Evolutionary conservation across 495 filamentous ascomycete genomes (phyloP).

Genomic region (Podospora bellae-mahoneyi): DNA sequence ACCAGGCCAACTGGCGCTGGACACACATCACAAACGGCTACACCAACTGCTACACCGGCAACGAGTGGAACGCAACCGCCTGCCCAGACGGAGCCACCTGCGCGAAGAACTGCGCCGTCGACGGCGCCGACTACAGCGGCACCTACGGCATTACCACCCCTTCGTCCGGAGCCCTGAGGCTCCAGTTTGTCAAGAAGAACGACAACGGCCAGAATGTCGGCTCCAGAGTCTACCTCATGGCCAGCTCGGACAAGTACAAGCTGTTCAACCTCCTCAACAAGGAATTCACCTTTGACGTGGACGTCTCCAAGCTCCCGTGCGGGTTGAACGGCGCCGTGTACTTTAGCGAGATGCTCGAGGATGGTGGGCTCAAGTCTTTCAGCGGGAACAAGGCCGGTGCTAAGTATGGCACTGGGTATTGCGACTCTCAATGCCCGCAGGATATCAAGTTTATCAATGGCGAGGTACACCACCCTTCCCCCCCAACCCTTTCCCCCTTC

Average conservation of each 20-base stretch:
- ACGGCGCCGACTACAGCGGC: constrained; percentile 58
- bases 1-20: constrained; percentile 64
- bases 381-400: constrained; percentile 62
- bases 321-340: constrained; percentile 71
- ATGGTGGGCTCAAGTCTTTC: constrained; percentile 54
- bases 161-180: constrained; percentile 48
- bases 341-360: constrained; percentile 61
- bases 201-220: constrained; percentile 54
- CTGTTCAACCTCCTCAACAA: constrained; percentile 61
- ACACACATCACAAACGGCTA: constrained; percentile 51
- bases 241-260: constrained; percentile 55
- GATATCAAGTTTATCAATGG: constrained; percentile 71
- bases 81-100: constrained; percentile 55
- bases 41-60: constrained; percentile 65
- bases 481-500: no score
- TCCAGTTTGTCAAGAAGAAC: constrained; percentile 58
- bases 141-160: constrained; percentile 61
- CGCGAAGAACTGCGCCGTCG: constrained; percentile 57
- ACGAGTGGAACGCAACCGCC: constrained; percentile 52
- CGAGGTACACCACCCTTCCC: constrained; percentile 32
- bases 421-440: constrained; percentile 63
- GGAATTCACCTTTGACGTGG: constrained; percentile 70
- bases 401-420: constrained; percentile 70
- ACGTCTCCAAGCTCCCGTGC: constrained; percentile 62
- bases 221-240: constrained; percentile 61